Percentiles rank a stretch among this genome's conserved stretches.
Conservation (phyloP, 2,329 filamentous ascomycete species). For the Aureobasidium leucospermi region DNA sequence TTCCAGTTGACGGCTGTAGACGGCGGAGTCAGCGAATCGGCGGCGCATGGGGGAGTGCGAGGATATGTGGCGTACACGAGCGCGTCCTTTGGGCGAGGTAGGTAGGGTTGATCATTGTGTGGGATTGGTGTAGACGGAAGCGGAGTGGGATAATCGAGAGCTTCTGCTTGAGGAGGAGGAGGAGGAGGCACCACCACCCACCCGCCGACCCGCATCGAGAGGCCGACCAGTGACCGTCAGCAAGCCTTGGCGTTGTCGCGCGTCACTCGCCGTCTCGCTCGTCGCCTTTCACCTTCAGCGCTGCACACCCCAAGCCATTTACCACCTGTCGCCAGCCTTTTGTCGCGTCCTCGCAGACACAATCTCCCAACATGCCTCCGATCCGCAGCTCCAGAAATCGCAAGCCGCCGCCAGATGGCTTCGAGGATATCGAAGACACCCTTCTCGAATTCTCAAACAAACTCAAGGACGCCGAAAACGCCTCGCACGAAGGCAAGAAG, state of each 20-base stretch:
- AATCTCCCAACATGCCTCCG: slow-evolving; percentile 57
- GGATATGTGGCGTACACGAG: slow-evolving; percentile 36
- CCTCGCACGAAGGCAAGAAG: slow-evolving; percentile 68
- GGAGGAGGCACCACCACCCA: not conserved
- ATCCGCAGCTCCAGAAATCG: slow-evolving; percentile 68
- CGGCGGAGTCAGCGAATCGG: slow-evolving; percentile 17
- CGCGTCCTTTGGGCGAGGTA: slow-evolving; percentile 63
- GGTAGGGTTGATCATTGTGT: slow-evolving; percentile 75
- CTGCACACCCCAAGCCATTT: too few relatives aligned
- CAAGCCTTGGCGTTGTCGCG: not conserved
- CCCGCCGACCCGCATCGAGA: not conserved
- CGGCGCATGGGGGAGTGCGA: not conserved
- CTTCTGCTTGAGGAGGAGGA: not conserved
- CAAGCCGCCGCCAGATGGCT: slow-evolving; percentile 78
- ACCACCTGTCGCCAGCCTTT: not conserved
- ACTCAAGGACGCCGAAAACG: slow-evolving; percentile 93
- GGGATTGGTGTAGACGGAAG: not conserved
- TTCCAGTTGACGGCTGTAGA: slow-evolving; percentile 73
- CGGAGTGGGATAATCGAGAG: not conserved
- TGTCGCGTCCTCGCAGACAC: not conserved
- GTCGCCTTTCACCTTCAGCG: not conserved
- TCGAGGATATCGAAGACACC: slow-evolving; percentile 81
- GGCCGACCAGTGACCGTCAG: not conserved
- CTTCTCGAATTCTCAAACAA: slow-evolving; percentile 80
- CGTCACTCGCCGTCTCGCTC: not conserved